phyloP scores from a whole-genome alignment of 768 basidiomycete genomes.

The Kwoniella sp. region DNA sequence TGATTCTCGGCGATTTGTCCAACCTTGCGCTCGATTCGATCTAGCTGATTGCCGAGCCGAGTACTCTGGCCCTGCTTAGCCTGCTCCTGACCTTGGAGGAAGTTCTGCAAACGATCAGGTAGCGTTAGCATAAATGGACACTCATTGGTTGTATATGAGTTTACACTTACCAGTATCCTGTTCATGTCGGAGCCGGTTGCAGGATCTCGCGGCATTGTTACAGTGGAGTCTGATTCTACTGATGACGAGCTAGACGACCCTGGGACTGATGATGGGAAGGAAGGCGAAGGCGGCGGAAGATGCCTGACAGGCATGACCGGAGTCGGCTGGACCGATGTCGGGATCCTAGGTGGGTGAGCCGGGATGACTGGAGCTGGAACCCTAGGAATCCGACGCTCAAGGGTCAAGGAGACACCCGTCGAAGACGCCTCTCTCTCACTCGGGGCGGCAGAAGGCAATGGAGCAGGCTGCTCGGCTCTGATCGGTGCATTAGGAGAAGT shows the following conservation, averaged over 20 bases:
- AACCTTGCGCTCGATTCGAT: slow-evolving; percentile 71
- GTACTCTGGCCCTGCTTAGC: slow-evolving; percentile 67
- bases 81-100: slow-evolving; percentile 68
- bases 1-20: slow-evolving; percentile 63
- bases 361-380: slow-evolving; percentile 8
- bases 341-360: neutral
- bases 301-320: neutral
- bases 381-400: slow-evolving; percentile 14
- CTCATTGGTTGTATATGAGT: neutral
- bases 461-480: slow-evolving; percentile 19
- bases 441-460: neutral
- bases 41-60: slow-evolving; percentile 69
- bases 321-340: neutral
- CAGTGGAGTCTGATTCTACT: slow-evolving; percentile 2
- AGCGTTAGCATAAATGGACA: neutral
- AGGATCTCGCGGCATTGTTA: neutral
- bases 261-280: slow-evolving; percentile 34
- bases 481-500: slow-evolving; percentile 23
- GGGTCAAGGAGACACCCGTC: slow-evolving; percentile 30
- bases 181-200: slow-evolving; percentile 58
- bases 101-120: slow-evolving; percentile 45
- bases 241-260: slow-evolving; percentile 12
- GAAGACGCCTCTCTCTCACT: slow-evolving; percentile 31
- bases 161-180: slow-evolving; percentile 58
- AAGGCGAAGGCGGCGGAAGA: slow-evolving; percentile 37